These are phyloP conservation scores for Hygrocybe coccinea DNA, from an alignment of 768 basidiomycete genomes.

Conservation along the genomic window DNA sequence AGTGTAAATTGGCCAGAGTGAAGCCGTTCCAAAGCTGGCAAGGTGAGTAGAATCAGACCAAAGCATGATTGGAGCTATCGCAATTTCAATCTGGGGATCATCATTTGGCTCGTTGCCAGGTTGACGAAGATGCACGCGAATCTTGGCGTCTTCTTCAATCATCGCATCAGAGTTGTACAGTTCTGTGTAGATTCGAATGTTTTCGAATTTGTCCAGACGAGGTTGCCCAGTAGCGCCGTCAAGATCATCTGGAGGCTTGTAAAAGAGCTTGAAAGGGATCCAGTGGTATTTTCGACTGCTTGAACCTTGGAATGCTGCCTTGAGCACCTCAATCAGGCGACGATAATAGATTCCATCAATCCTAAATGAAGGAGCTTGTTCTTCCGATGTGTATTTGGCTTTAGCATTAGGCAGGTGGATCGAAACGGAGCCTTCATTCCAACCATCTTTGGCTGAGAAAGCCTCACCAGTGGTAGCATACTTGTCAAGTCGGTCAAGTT, in stretches of 20 bases:
- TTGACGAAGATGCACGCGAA: constrained; percentile 3
- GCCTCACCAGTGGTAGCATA: background rate
- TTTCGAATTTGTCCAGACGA: background rate
- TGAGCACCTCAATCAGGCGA: constrained; percentile 18
- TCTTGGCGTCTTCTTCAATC: constrained; percentile 9
- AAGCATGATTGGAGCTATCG: constrained; percentile 23
- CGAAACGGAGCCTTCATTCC: constrained; percentile 21
- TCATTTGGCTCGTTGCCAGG: too few species aligned
- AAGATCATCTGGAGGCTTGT: too few species aligned
- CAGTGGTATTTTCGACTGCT: constrained; percentile 9
- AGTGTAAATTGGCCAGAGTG: constrained; percentile 32
- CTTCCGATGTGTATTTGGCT: constrained; percentile 18
- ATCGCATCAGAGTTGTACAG: constrained; percentile 19
- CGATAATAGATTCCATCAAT: constrained; percentile 29
- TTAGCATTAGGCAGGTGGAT: constrained; percentile 19
- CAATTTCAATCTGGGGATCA: constrained; percentile 11
- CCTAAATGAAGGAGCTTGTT: constrained; percentile 24
- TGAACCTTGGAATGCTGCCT: constrained; percentile 13
- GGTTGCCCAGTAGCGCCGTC: too few species aligned
- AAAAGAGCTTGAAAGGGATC: constrained; percentile 13
- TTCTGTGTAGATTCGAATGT: constrained; percentile 19
- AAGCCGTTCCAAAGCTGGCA: constrained; percentile 20
- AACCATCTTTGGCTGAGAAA: constrained; percentile 11
- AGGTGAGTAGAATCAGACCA: constrained; percentile 28
- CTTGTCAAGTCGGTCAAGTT: constrained; percentile 17